A percentile compares a stretch with the other conserved stretches of the same genome.
Evolutionary conservation across 2,329 filamentous ascomycete genomes (phyloP).

Genomic region (Colletotrichum limetticola): DNA sequence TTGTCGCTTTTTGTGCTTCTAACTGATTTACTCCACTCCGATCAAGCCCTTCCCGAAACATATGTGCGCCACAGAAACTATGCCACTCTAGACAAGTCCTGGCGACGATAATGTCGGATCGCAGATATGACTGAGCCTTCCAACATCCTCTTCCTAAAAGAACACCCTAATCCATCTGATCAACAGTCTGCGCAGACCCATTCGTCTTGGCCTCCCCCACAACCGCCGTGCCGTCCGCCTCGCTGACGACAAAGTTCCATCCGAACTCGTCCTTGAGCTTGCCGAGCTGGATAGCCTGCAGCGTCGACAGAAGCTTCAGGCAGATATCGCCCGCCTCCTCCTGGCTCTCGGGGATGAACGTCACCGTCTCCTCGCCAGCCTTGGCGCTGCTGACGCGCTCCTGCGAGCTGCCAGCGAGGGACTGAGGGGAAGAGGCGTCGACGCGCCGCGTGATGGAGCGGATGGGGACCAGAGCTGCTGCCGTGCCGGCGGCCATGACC

Average conservation of each 20-base stretch:
- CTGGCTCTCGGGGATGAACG: slow-evolving; percentile 63
- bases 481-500: slow-evolving; percentile 92
- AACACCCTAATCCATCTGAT: slow-evolving; percentile 44
- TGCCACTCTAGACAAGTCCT: not conserved
- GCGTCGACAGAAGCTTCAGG: slow-evolving; percentile 75
- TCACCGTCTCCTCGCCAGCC: slow-evolving; percentile 60
- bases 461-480: slow-evolving; percentile 90
- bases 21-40: not conserved
- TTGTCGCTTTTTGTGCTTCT: not conserved
- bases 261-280: slow-evolving; percentile 80
- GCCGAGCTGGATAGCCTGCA: slow-evolving; percentile 89
- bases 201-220: slow-evolving; percentile 39
- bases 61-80: not conserved
- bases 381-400: slow-evolving; percentile 49
- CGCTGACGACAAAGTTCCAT: slow-evolving; percentile 69
- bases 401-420: slow-evolving; percentile 48
- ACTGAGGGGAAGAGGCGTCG: slow-evolving; percentile 49
- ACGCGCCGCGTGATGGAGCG: slow-evolving; percentile 82
- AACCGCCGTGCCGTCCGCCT: slow-evolving; percentile 56
- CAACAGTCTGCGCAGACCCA: slow-evolving; percentile 41
- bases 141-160: not conserved
- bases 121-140: not conserved
- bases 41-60: not conserved
- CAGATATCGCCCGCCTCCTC: slow-evolving; percentile 81
- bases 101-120: not conserved